phyloP scores from a whole-genome alignment of 441 rosid species.

The Capsella rubella region DNA sequence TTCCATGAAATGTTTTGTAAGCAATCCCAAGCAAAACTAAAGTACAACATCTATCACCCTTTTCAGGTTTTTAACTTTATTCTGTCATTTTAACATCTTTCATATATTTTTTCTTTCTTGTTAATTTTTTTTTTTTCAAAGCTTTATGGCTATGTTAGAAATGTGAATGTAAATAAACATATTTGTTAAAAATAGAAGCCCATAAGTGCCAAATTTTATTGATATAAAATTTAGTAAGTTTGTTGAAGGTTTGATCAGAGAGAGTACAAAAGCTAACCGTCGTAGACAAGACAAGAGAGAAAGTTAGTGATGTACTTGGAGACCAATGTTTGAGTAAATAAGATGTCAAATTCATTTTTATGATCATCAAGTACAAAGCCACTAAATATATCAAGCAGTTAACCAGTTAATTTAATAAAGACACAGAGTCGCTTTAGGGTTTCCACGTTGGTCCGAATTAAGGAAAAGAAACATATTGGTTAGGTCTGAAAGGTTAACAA shows the following conservation, averaged over 20 bases:
- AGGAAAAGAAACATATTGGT: slow-evolving; percentile 41
- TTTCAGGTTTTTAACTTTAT: slow-evolving; percentile 24
- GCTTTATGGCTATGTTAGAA: background rate
- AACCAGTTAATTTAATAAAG: slow-evolving; percentile 26
- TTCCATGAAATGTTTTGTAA: slow-evolving; percentile 32
- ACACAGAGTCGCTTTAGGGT: slow-evolving; percentile 34
- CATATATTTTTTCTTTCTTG: background rate
- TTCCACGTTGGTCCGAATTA: slow-evolving; percentile 38
- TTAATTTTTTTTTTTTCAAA: background rate
- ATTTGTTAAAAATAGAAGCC: background rate
- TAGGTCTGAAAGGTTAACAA: slow-evolving; percentile 47
- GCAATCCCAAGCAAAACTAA: slow-evolving; percentile 31
- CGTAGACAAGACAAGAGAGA: slow-evolving; percentile 11
- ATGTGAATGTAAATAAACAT: background rate
- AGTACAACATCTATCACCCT: slow-evolving; percentile 16
- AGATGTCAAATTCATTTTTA: slow-evolving; percentile 21
- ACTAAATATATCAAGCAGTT: slow-evolving; percentile 27
- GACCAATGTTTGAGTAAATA: slow-evolving; percentile 39
- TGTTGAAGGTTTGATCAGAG: background rate
- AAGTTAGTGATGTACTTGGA: slow-evolving; percentile 33
- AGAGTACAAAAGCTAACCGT: slow-evolving; percentile 17
- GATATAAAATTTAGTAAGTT: background rate
- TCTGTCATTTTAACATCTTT: background rate
- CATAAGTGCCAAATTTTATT: background rate
- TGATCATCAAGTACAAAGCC: slow-evolving; percentile 15